Base-by-base conservation (phyloP, 257 asterid genomes). In the Rauvolfia tetraphylla region DNA sequence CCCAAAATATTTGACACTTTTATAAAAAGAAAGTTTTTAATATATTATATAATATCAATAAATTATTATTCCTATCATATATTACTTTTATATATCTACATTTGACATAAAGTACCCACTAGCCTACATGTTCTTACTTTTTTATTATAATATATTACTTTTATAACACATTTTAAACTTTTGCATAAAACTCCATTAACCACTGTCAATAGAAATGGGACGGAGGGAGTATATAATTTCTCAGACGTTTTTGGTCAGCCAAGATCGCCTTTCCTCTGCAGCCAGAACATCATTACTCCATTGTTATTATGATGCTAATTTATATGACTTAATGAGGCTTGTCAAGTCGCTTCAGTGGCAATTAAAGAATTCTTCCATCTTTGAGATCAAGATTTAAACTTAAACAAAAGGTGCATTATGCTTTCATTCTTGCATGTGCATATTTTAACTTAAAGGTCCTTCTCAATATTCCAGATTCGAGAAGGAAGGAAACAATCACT, bases 401-500 rank as follows among this genome's bases (percentile, higher is more conserved):
- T 51, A 3, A 15, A 23, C 69, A 34, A 63, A 63, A 31, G 31
- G 38, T 17, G 20, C 15, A 63, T 63, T 63, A 31, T 33, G 41
- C 2, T 63, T 34, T 1, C 4, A 62, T 13, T 62, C 68, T 31
- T 62, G n/a, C 12, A 41, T 44, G 22, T 70, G n/a, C 23, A 14
- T 27, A 23, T 49, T 68, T 1, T 42, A 38, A 23, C 41, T 25
- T 11, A 49, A 25, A 27, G 29, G 27, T 15, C 44, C 73, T 67
- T 22, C 51, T 61, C 4, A 44, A 49, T 58, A 18, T 51, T 83
- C 41, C 78, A 92, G 98, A 89, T 93, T 80, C 94, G 93, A 59
- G 92, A 89, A 84, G 98, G 91, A 76, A 93, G 94, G 86, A 87
- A 87, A 61, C 96, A 89, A 76, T 82, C 90, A 0, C 68, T 93